Evolutionary conservation across 148 eudicot species (phyloP).

Genomic region (Fagopyrum homotropicum): DNA sequence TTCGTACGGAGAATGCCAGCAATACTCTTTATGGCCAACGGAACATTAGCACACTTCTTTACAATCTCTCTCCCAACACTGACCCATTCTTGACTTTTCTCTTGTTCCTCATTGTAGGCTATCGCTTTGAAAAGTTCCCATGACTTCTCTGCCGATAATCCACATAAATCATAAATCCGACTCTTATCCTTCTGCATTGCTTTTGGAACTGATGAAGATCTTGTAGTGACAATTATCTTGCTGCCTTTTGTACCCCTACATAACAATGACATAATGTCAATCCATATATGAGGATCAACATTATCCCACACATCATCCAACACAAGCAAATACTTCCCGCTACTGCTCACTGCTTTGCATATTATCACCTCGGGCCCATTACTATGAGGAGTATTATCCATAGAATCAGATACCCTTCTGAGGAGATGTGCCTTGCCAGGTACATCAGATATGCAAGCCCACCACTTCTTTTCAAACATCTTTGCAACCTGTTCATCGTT

Average conservation of each 20-base stretch:
- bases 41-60: slow-evolving; percentile 21
- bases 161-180: slow-evolving; percentile 6
- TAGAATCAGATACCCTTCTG: background rate
- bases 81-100: background rate
- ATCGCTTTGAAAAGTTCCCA: slow-evolving; percentile 11
- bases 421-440: background rate
- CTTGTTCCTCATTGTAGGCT: background rate
- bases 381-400: background rate
- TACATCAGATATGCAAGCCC: slow-evolving; percentile 20
- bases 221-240: background rate
- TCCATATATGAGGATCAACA: background rate
- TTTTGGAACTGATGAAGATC: background rate
- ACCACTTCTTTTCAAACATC: slow-evolving; percentile 12
- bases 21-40: slow-evolving; percentile 5
- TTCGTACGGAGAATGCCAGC: background rate
- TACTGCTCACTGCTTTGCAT: background rate
- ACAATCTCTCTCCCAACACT: background rate
- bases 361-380: background rate
- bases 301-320: slow-evolving; percentile 21
- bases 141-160: slow-evolving; percentile 22
- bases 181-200: background rate
- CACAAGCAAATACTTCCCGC: slow-evolving; percentile 12
- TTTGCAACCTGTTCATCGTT: background rate
- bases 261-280: background rate
- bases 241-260: background rate